Conservation (phyloP, 371 early-diverging fungal species). For the Syncephalis plumigaleata region DNA sequence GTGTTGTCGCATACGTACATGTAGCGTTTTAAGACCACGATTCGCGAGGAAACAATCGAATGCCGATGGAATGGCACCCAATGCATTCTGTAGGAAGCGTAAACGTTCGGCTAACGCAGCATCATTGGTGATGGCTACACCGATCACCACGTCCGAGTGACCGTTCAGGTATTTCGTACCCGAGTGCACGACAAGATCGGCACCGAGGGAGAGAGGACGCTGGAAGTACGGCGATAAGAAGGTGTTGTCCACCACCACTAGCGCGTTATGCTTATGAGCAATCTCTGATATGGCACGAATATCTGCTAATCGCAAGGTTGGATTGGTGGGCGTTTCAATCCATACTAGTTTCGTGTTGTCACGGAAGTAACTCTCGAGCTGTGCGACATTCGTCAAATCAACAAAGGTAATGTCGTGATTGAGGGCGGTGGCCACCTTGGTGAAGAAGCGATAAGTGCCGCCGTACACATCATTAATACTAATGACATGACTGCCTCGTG, state of each 20-base stretch:
- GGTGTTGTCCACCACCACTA: slow-evolving; percentile 97
- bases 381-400: slow-evolving; percentile 61
- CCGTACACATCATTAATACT: slow-evolving; percentile 94
- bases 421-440: slow-evolving; percentile 65
- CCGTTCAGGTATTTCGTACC: slow-evolving; percentile 97
- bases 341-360: slow-evolving; percentile 74
- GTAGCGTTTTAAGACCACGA: slow-evolving; percentile 90
- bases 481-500: slow-evolving; percentile 67
- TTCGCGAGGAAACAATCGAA: slow-evolving; percentile 93
- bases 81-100: slow-evolving; percentile 83
- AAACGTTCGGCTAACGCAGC: slow-evolving; percentile 55
- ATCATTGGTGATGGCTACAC: slow-evolving; percentile 71
- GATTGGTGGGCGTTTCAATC: slow-evolving; percentile 96
- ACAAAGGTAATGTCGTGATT: slow-evolving; percentile 74
- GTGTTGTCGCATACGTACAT: slow-evolving; percentile 87
- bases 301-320: slow-evolving; percentile 86
- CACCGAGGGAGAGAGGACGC: slow-evolving; percentile 78
- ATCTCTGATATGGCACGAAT: slow-evolving; percentile 69
- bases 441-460: slow-evolving; percentile 93
- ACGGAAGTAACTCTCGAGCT: slow-evolving; percentile 41
- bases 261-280: slow-evolving; percentile 56
- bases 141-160: slow-evolving; percentile 96
- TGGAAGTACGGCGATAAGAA: slow-evolving; percentile 95
- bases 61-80: slow-evolving; percentile 92
- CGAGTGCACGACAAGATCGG: slow-evolving; percentile 96